Evolutionary conservation across 495 filamentous ascomycete species (phyloP).

Genomic region (Xylaria curta): DNA sequence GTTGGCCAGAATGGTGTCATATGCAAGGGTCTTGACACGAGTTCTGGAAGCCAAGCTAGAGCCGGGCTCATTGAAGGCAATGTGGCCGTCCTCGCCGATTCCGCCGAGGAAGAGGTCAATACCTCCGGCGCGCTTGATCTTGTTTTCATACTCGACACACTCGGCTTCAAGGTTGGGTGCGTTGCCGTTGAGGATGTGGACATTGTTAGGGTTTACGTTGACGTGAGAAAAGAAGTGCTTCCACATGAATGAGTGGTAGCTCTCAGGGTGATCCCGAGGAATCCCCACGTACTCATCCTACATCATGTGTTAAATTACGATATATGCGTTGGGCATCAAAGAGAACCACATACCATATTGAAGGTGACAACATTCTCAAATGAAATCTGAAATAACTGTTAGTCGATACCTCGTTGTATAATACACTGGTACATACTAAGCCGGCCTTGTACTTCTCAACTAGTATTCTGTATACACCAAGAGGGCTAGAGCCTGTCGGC

Average conservation of each 20-base stretch:
- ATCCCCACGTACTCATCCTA: conserved; percentile 89
- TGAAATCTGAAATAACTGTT: conserved; percentile 59
- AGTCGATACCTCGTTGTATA: conserved; percentile 8
- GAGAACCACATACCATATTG: conserved; percentile 73
- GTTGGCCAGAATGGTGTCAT: conserved; percentile 86
- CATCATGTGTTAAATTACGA: conserved; percentile 22
- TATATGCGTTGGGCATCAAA: conserved; percentile 5
- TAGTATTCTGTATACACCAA: conserved; percentile 77
- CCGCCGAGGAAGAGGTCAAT: conserved; percentile 88
- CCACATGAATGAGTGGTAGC: conserved; percentile 92
- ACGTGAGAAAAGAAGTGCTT: conserved; percentile 89
- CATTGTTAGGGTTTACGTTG: conserved; percentile 78
- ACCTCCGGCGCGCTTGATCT: conserved; percentile 75
- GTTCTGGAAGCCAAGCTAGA: conserved; percentile 80
- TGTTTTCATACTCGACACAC: conserved; percentile 78
- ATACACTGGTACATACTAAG: conserved; percentile 46
- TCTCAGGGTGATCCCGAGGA: conserved; percentile 80
- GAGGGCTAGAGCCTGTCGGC: conserved; percentile 81
- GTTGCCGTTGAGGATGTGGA: conserved; percentile 87
- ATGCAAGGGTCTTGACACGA: conserved; percentile 84
- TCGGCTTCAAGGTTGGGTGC: conserved; percentile 77
- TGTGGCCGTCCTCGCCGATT: conserved; percentile 85
- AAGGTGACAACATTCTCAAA: conserved; percentile 90
- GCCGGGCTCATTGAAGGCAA: conserved; percentile 90
- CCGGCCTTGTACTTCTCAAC: conserved; percentile 78